phyloP scores from a whole-genome alignment of 1,284 basidiomycete genomes.

The Cryptococcus depauperatus region DNA sequence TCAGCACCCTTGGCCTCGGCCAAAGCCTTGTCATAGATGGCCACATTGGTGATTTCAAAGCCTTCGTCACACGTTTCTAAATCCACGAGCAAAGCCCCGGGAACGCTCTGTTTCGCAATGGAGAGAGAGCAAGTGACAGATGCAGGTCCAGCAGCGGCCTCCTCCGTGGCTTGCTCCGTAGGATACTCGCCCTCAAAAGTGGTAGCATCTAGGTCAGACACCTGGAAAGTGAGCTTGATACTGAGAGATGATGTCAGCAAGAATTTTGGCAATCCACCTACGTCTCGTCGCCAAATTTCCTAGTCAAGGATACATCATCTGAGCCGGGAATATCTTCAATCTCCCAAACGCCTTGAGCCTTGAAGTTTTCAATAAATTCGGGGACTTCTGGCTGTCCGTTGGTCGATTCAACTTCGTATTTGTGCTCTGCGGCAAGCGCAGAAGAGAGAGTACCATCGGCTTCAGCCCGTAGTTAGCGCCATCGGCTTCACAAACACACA shows the following conservation, averaged over 20 bases:
- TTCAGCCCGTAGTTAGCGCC: slow-evolving; percentile 1
- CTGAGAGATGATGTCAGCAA: slow-evolving; percentile 18
- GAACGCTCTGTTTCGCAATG: slow-evolving; percentile 59
- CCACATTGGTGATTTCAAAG: slow-evolving; percentile 74
- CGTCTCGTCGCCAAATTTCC: slow-evolving; percentile 88
- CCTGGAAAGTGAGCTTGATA: slow-evolving; percentile 43
- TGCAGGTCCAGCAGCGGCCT: slow-evolving; percentile 43
- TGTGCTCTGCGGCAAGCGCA: slow-evolving; percentile 73
- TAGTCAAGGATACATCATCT: slow-evolving; percentile 73
- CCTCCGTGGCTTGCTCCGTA: slow-evolving; percentile 5
- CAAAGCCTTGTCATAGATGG: slow-evolving; percentile 73
- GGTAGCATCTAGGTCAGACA: slow-evolving; percentile 40
- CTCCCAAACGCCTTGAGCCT: slow-evolving; percentile 69
- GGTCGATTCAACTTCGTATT: slow-evolving; percentile 68
- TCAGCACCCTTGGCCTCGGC: slow-evolving; percentile 76
- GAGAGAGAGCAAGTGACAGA: slow-evolving; percentile 50
- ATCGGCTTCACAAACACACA: too few species aligned
- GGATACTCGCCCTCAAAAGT: slow-evolving; percentile 14
- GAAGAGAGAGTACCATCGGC: slow-evolving; percentile 51
- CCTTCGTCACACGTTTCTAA: slow-evolving; percentile 72
- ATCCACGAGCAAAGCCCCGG: slow-evolving; percentile 69
- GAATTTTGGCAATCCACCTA: slow-evolving; percentile 46
- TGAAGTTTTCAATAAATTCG: slow-evolving; percentile 71
- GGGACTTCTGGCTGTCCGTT: slow-evolving; percentile 51
- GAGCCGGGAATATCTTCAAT: slow-evolving; percentile 64